Conservation (phyloP, 345 rosid species). For the Gossypium ekmanianum region DNA sequence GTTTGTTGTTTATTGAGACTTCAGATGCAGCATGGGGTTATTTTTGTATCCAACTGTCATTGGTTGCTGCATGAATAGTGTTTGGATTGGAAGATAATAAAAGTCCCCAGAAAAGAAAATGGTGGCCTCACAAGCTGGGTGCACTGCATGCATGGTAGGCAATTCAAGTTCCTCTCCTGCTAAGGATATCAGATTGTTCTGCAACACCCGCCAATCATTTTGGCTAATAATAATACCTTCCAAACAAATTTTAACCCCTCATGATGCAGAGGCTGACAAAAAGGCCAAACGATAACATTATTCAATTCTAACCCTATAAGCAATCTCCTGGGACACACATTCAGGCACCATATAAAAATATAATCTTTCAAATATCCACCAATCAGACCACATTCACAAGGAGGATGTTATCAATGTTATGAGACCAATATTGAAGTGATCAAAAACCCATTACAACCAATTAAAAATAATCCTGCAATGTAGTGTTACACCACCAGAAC, state of each 20-base stretch:
- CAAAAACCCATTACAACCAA: not conserved
- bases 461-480: not conserved
- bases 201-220: slow-evolving; percentile 7
- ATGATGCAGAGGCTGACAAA: not conserved
- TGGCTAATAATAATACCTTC: not conserved
- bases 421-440: not conserved
- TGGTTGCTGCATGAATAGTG: not conserved
- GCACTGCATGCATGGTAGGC: not conserved
- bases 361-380: too few species aligned
- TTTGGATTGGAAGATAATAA: slow-evolving; percentile 9
- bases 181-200: not conserved
- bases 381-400: too few species aligned
- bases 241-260: not conserved
- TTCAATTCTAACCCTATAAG: not conserved
- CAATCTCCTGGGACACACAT: not conserved
- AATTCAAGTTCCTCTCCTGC: not conserved
- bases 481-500: slow-evolving; percentile 6
- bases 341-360: not conserved
- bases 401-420: not conserved
- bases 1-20: not conserved
- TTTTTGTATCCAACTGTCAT: not conserved
- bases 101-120: not conserved
- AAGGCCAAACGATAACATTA: not conserved
- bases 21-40: not conserved
- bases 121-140: slow-evolving; percentile 9